Percentiles rank a stretch among this genome's conserved stretches.
Conservation (phyloP, 2,329 filamentous ascomycete species). For the Hortaea sp. region DNA sequence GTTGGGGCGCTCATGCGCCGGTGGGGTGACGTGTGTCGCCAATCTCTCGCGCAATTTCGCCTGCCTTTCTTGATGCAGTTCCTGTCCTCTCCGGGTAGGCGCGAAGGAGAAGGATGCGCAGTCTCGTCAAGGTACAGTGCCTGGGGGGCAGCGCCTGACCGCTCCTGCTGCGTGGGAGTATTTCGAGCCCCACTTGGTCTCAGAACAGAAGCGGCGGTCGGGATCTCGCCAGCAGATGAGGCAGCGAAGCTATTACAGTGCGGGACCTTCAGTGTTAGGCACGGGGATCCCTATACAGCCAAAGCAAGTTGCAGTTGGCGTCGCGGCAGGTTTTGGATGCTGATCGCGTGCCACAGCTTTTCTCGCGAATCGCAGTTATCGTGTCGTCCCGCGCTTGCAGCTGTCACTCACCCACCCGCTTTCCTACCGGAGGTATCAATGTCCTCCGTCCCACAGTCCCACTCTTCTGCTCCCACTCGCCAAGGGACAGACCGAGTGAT, state of each 20-base stretch:
- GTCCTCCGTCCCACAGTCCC: too few species aligned
- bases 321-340: constrained; percentile 1
- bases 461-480: too few species aligned
- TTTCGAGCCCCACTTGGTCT: neutral
- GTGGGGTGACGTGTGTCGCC: neutral
- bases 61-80: neutral
- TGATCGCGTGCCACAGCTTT: constrained; percentile 10
- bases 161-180: neutral
- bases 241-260: neutral
- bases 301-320: constrained; percentile 1
- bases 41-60: neutral
- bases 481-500: too few species aligned
- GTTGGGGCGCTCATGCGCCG: neutral
- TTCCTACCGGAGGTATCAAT: neutral
- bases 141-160: neutral
- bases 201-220: neutral
- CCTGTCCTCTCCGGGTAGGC: too few species aligned
- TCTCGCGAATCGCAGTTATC: neutral
- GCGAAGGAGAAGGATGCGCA: too few species aligned
- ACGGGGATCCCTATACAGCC: too few species aligned
- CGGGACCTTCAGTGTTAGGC: too few species aligned
- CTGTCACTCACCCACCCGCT: neutral
- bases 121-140: too few species aligned
- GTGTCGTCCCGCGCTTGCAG: neutral
- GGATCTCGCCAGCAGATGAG: neutral